phyloP scores from a whole-genome alignment of 352 stramenopile species.

The Phytophthora constricta region DNA sequence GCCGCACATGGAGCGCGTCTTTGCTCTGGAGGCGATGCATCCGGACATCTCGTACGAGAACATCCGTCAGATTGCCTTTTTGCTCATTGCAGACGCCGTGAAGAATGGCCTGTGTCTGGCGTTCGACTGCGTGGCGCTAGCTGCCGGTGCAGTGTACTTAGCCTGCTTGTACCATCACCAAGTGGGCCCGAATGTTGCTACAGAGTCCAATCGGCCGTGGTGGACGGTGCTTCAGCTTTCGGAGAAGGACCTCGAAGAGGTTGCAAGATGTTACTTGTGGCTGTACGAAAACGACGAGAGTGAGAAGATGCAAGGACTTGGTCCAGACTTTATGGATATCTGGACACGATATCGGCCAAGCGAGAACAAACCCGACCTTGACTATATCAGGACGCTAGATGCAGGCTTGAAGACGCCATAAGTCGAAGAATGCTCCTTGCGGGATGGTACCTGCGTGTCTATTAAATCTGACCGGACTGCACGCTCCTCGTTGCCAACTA shows the following conservation, averaged over 20 bases:
- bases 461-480: slow-evolving; percentile 27
- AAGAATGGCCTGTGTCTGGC: slow-evolving; percentile 61
- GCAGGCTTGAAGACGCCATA: slow-evolving; percentile 47
- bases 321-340: slow-evolving; percentile 54
- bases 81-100: slow-evolving; percentile 68
- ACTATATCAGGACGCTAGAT: slow-evolving; percentile 66
- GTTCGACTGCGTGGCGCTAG: slow-evolving; percentile 59
- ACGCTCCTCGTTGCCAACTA: not conserved
- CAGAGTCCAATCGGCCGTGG: slow-evolving; percentile 70
- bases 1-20: slow-evolving; percentile 58
- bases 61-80: slow-evolving; percentile 54
- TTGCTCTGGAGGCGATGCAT: slow-evolving; percentile 67
- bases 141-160: slow-evolving; percentile 72
- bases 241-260: slow-evolving; percentile 61
- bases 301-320: slow-evolving; percentile 38
- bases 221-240: slow-evolving; percentile 66
- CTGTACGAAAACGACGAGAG: slow-evolving; percentile 67
- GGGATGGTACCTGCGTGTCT: slow-evolving; percentile 24
- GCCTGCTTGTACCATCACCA: slow-evolving; percentile 68
- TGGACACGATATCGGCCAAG: slow-evolving; percentile 61
- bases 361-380: slow-evolving; percentile 65
- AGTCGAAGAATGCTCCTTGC: not conserved
- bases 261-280: slow-evolving; percentile 64
- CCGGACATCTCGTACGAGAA: slow-evolving; percentile 51
- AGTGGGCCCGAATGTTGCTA: slow-evolving; percentile 63